Conservation (phyloP, 768 basidiomycete genomes). For the Boletus speciosus region DNA sequence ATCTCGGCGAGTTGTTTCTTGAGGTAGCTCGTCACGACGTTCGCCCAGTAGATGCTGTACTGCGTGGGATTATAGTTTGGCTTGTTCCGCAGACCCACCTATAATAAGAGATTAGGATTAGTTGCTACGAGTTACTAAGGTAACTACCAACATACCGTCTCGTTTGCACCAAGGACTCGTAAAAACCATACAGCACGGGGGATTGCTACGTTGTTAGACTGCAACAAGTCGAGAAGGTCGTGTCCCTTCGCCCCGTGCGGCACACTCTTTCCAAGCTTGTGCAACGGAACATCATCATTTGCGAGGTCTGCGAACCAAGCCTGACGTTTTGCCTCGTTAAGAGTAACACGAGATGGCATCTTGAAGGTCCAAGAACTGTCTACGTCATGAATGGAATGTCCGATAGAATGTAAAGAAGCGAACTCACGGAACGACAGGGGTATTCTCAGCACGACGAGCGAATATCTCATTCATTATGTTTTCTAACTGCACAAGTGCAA, state of each 20-base stretch:
- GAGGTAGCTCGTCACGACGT: slow-evolving; percentile 73
- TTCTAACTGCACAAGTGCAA: slow-evolving; percentile 59
- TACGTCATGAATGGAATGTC: not conserved
- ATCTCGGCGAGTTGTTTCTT: slow-evolving; percentile 82
- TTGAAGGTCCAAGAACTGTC: slow-evolving; percentile 61
- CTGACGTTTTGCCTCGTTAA: slow-evolving; percentile 74
- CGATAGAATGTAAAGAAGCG: not conserved
- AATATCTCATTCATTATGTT: slow-evolving; percentile 78
- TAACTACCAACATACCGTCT: slow-evolving; percentile 39
- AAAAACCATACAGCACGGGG: slow-evolving; percentile 86
- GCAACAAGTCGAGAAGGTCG: slow-evolving; percentile 76
- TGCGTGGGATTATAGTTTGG: slow-evolving; percentile 75
- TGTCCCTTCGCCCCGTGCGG: slow-evolving; percentile 85
- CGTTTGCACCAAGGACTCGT: slow-evolving; percentile 82
- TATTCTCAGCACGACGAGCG: slow-evolving; percentile 51
- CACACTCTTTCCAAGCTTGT: slow-evolving; percentile 80
- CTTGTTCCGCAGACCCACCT: slow-evolving; percentile 62
- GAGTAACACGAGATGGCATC: slow-evolving; percentile 77
- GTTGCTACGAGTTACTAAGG: too few species aligned
- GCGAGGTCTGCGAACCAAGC: slow-evolving; percentile 84
- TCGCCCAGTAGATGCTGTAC: slow-evolving; percentile 84
- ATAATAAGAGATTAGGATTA: too few species aligned
- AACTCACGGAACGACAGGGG: slow-evolving; percentile 63
- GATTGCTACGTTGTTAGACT: slow-evolving; percentile 72
- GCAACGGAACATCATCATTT: slow-evolving; percentile 72